A percentile compares a stretch with the other conserved stretches of the same genome.
Conservation (phyloP, 495 filamentous ascomycete genomes). For the Evernia prunastri region DNA sequence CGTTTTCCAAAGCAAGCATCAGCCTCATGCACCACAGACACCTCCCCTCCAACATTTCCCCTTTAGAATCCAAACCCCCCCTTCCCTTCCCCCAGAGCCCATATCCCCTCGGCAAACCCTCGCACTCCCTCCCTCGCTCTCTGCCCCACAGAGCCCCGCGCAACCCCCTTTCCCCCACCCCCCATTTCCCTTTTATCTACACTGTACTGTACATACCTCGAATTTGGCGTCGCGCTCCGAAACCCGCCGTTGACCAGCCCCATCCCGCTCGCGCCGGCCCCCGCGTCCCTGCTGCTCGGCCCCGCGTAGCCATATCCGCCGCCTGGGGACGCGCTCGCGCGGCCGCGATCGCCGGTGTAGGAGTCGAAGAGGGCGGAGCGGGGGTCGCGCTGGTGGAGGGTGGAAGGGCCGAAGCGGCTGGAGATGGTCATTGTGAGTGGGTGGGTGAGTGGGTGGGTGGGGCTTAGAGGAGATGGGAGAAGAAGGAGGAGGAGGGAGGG, state of each 20-base stretch:
- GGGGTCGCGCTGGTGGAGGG: conserved; percentile 76
- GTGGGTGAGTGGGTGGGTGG: not conserved
- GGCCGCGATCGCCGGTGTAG: conserved; percentile 59
- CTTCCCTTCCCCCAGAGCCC: not conserved
- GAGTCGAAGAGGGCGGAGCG: conserved; percentile 83
- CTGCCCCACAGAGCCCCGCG: no score
- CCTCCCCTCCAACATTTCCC: not conserved
- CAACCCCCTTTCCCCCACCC: no score
- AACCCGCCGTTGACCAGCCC: conserved; percentile 39
- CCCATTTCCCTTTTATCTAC: no score
- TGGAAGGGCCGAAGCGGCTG: conserved; percentile 52
- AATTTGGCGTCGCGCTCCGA: conserved; percentile 75
- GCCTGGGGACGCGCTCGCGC: conserved; percentile 46
- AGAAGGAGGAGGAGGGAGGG: not conserved
- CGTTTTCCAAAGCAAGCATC: not conserved
- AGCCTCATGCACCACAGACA: not conserved
- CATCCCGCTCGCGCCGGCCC: conserved; percentile 1
- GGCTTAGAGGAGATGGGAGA: not conserved
- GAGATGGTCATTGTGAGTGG: not conserved
- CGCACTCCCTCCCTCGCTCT: not conserved
- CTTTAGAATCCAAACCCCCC: not conserved
- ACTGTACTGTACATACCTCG: conserved; percentile 59
- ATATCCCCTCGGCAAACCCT: conserved; percentile 4
- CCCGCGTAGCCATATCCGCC: conserved; percentile 60
- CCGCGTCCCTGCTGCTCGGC: conserved; percentile 25